Evolutionary conservation across 106 monocot genomes (phyloP).

Genomic region (Allium cepa): DNA sequence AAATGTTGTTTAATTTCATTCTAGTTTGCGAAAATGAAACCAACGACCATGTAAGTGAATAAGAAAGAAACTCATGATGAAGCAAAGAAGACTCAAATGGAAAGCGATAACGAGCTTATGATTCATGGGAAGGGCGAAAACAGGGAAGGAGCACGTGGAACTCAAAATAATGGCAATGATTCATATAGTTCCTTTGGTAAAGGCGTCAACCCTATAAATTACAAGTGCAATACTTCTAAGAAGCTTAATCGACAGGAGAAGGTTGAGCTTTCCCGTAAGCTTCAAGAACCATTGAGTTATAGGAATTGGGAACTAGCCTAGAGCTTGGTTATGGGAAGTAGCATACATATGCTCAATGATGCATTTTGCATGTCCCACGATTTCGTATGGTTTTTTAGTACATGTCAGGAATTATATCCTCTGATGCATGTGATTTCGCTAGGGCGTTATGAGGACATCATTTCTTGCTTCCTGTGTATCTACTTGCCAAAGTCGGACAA

Average conservation of each 20-base stretch:
- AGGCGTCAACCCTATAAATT: not conserved
- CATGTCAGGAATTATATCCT: constrained; percentile 43
- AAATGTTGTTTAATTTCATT: not conserved
- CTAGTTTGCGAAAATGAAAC: not conserved
- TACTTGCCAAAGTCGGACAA: constrained; percentile 74
- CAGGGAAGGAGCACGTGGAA: not conserved
- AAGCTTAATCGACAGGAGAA: constrained; percentile 74
- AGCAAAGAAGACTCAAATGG: not conserved
- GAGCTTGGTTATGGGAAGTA: constrained; percentile 50
- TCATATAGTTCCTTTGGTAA: constrained; percentile 10
- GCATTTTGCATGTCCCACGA: constrained; percentile 76
- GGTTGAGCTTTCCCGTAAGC: constrained; percentile 57
- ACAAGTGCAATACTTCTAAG: constrained; percentile 13
- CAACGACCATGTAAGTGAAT: not conserved
- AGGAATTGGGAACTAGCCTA: constrained; percentile 75
- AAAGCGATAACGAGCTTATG: not conserved
- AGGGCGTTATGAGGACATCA: constrained; percentile 83
- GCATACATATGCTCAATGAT: constrained; percentile 65
- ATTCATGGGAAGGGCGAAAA: constrained; percentile 13
- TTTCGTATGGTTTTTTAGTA: constrained; percentile 79
- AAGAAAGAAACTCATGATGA: not conserved
- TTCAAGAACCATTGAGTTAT: constrained; percentile 70
- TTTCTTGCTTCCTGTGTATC: constrained; percentile 97
- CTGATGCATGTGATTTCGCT: constrained; percentile 79
- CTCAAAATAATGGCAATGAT: constrained; percentile 8